Base-by-base conservation (phyloP, 2,329 filamentous ascomycete genomes). In the Knoxdaviesia proteae region DNA sequence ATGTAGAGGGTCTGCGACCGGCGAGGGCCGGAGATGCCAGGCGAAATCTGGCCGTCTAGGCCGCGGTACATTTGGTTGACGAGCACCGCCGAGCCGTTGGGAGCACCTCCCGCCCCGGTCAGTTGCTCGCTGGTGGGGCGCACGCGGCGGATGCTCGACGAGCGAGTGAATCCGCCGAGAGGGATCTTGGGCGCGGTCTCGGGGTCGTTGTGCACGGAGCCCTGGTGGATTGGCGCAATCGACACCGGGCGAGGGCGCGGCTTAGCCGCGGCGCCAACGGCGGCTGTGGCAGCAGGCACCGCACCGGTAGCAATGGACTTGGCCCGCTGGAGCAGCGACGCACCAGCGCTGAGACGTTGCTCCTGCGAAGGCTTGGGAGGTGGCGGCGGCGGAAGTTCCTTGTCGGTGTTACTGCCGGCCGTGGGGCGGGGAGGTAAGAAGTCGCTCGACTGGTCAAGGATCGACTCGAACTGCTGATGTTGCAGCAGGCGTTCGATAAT, bases 401-500 rank as follows among this genome's bases (percentile, higher is more conserved):
- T 94, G 58, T 90, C 79, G 35, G 67, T 71, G 54, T 80, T 71
- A 32, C 58, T 57, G 20, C 36, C 30, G 36, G 52, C 49, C 32
- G 50, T 34, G 32, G 49, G 53, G 31, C 52, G 53, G 20, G 20
- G 20, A 20, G 20, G 20, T 20, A 20, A 20, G 20, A 20, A 20
- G 44, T 79, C 73, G 42, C 74, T 73, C 6, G 80, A 82, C 58
- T 84, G 81, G 56, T 93, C 84, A 36, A 94, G 68, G 47, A 96
- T 93, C 47, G 84, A 77, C 61, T 98, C 88, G 51, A 94, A 96
- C 50, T 93, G 87, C 54, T 93, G 82, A 60, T 94, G 83, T 56
- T 93, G 82, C 47, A 98, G 71, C 38, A 98, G 74, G 44, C 90
- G 81, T 58, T 90, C 90, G 57, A 98, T 94, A 58, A 98, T 96